phyloP scores from a whole-genome alignment of 176 grass and related monocot species.

The Carex myosuroides region DNA sequence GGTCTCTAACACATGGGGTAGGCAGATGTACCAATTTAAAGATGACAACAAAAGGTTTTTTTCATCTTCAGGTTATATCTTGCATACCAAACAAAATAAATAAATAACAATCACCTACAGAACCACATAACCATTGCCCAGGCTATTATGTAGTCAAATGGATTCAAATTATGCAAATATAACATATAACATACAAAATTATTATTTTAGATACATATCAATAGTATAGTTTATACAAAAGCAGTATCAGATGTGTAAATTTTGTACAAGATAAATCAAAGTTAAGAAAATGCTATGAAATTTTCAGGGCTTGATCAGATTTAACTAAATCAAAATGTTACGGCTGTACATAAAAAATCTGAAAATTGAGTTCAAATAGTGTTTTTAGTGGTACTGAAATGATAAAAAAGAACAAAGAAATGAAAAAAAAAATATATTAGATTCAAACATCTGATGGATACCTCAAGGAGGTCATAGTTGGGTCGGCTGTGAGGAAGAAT shows the following conservation, averaged over 20 bases:
- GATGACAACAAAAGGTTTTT: background rate
- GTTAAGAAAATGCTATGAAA: background rate
- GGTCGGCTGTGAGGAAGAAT: constrained; percentile 92
- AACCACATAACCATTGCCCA: background rate
- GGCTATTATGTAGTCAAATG: background rate
- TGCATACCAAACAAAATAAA: background rate
- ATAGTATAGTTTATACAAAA: background rate
- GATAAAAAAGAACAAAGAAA: background rate
- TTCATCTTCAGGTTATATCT: background rate
- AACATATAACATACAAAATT: background rate
- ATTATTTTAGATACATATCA: background rate
- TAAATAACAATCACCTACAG: background rate
- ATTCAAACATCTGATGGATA: constrained; percentile 14
- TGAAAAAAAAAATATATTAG: background rate
- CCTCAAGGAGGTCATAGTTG: constrained; percentile 90
- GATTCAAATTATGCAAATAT: background rate
- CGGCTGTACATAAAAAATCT: background rate
- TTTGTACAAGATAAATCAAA: background rate
- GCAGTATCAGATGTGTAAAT: background rate
- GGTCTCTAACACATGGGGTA: background rate
- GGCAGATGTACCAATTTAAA: background rate
- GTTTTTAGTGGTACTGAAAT: background rate
- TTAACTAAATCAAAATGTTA: background rate
- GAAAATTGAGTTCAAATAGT: background rate
- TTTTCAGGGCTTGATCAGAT: background rate